Conservation (phyloP, 352 stramenopile genomes). For the Bremia lactucae region DNA sequence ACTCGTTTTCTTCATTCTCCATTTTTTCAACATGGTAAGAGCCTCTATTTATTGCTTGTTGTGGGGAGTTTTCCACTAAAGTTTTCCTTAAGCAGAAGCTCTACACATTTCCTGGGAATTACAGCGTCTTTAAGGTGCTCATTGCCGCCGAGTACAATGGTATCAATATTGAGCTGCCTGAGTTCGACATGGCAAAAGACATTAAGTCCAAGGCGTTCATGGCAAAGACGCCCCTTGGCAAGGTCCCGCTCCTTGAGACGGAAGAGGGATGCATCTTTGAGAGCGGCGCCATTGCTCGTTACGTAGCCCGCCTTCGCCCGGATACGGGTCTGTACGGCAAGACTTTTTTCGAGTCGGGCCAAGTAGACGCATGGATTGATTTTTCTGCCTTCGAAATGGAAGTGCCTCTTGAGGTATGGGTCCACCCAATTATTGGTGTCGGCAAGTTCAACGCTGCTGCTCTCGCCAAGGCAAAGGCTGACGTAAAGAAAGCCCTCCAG, state of each 20-base stretch:
- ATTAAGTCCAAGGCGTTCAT: conserved; percentile 63
- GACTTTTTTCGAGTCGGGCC: conserved; percentile 85
- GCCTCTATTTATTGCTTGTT: too few relatives aligned
- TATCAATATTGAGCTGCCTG: conserved; percentile 71
- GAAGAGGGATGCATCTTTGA: conserved; percentile 76
- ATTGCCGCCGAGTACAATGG: conserved; percentile 91
- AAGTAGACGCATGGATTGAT: conserved; percentile 92
- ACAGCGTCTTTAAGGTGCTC: conserved; percentile 89
- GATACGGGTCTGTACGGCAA: conserved; percentile 84
- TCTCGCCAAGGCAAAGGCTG: conserved; percentile 79
- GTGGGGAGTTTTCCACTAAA: too few relatives aligned
- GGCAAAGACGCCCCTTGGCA: conserved; percentile 83
- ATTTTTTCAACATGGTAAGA: too few relatives aligned
- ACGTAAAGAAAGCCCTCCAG: conserved; percentile 58
- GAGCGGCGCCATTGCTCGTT: conserved; percentile 88
- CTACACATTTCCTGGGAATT: conserved; percentile 84
- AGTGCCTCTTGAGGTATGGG: conserved; percentile 77
- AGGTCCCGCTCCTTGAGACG: conserved; percentile 84
- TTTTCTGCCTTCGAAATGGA: conserved; percentile 88
- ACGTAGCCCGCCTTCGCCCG: conserved; percentile 80
- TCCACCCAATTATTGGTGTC: conserved; percentile 85
- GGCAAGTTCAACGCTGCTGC: conserved; percentile 66
- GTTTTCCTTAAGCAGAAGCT: conserved; percentile 46
- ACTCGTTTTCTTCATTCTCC: too few relatives aligned
- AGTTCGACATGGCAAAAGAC: conserved; percentile 53